These are phyloP conservation scores for Trifolium pratense DNA, from an alignment of 306 rosid species.

Conservation along the genomic window DNA sequence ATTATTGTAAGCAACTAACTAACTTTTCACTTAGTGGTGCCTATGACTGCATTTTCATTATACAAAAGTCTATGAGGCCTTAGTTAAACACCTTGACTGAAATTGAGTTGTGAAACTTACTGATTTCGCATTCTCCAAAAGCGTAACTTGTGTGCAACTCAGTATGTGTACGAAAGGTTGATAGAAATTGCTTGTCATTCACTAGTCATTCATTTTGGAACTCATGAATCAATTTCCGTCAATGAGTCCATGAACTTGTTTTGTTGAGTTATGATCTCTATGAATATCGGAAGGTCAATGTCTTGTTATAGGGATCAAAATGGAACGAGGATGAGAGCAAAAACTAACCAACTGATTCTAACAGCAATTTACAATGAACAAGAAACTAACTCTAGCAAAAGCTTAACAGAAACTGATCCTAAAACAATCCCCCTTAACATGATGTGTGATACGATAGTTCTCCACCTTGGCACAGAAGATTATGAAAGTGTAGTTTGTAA, in stretches of 20 bases:
- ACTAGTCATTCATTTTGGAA: constrained; percentile 10
- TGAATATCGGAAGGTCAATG: background rate
- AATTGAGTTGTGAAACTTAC: constrained; percentile 15
- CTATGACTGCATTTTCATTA: background rate
- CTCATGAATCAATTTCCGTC: constrained; percentile 2
- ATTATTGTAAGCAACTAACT: background rate
- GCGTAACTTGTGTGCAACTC: background rate
- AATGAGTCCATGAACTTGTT: background rate
- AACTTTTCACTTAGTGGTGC: background rate
- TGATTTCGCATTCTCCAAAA: background rate
- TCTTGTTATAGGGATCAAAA: background rate
- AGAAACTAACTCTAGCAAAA: constrained; percentile 3
- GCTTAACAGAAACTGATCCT: background rate
- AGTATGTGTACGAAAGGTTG: background rate
- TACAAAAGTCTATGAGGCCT: background rate
- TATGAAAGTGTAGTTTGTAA: background rate
- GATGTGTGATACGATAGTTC: background rate
- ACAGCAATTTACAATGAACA: background rate
- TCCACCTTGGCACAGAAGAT: background rate
- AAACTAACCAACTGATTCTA: background rate
- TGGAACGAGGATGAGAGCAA: background rate
- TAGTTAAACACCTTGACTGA: background rate
- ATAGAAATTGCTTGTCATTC: constrained; percentile 21
- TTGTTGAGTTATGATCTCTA: background rate
- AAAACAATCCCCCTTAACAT: background rate